A percentile compares a stretch with the other conserved stretches of the same genome.
Evolutionary conservation across 257 asterid species (phyloP).

Genomic region (Vinca minor): DNA sequence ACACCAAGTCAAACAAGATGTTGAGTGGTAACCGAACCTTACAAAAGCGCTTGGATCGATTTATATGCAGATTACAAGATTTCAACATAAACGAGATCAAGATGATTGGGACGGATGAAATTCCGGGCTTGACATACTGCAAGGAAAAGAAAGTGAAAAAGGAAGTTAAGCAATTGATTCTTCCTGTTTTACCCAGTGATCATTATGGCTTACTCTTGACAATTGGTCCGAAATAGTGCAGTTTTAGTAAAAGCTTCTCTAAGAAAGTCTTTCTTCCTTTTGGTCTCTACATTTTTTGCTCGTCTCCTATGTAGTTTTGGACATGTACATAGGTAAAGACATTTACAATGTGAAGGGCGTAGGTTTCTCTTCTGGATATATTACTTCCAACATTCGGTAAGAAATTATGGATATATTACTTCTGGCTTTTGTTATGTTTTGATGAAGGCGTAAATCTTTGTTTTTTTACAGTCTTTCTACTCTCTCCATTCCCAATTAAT

Average conservation of each 20-base stretch:
- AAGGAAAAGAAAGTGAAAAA: conserved; percentile 71
- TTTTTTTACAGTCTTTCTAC: no score
- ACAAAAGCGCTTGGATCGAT: conserved; percentile 74
- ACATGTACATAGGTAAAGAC: neutral
- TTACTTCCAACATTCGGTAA: no score
- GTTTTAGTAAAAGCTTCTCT: neutral
- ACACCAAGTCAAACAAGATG: conserved; percentile 91
- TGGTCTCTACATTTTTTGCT: neutral
- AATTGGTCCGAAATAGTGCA: conserved; percentile 26
- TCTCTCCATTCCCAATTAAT: no score
- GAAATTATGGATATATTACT: no score
- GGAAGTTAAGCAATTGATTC: conserved; percentile 48
- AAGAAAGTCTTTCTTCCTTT: neutral
- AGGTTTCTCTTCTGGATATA: no score
- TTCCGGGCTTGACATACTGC: conserved; percentile 43
- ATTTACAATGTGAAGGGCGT: no score
- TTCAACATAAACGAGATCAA: conserved; percentile 43
- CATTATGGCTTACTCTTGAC: conserved; percentile 84
- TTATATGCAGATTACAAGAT: conserved; percentile 59
- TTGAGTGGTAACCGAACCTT: conserved; percentile 53
- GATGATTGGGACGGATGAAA: conserved; percentile 84
- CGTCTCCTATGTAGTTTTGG: neutral
- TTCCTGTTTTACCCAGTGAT: conserved; percentile 93
- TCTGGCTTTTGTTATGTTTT: no score
- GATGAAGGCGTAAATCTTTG: no score